Conservation (phyloP, 257 asterid genomes). For the Salvia miltiorrhiza region DNA sequence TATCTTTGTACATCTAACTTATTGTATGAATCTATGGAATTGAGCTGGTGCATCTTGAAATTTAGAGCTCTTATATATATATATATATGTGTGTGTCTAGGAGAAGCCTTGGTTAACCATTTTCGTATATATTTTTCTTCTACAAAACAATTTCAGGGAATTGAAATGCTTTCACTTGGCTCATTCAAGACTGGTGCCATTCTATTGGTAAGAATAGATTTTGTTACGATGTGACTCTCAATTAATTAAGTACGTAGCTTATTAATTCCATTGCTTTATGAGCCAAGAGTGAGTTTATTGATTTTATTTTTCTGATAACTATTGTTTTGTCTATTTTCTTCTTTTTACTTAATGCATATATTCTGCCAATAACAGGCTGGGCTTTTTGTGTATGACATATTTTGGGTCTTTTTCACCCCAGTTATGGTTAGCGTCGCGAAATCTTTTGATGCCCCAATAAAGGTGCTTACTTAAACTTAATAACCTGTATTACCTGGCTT, state of each 20-base stretch:
- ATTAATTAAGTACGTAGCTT: neutral
- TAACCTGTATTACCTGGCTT: neutral
- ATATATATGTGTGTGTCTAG: neutral
- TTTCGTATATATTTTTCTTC: constrained; percentile 2
- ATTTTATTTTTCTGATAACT: neutral
- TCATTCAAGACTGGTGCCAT: constrained; percentile 97
- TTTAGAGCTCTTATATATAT: constrained; percentile 4
- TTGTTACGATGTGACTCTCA: neutral
- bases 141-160: constrained; percentile 52
- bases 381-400: constrained; percentile 85
- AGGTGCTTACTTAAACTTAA: constrained; percentile 41
- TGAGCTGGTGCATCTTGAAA: neutral
- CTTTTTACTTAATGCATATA: constrained; percentile 1
- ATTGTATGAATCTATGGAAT: neutral
- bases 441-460: constrained; percentile 96
- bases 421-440: constrained; percentile 98
- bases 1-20: neutral
- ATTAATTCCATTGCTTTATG: constrained; percentile 1
- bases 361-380: constrained; percentile 65
- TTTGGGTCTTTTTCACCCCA: constrained; percentile 98
- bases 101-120: neutral
- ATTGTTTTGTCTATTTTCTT: neutral
- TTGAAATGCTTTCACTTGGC: constrained; percentile 98
- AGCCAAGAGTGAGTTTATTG: neutral
- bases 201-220: constrained; percentile 64